Conservation (phyloP, 495 filamentous ascomycete species). For the Neurospora terricola region DNA sequence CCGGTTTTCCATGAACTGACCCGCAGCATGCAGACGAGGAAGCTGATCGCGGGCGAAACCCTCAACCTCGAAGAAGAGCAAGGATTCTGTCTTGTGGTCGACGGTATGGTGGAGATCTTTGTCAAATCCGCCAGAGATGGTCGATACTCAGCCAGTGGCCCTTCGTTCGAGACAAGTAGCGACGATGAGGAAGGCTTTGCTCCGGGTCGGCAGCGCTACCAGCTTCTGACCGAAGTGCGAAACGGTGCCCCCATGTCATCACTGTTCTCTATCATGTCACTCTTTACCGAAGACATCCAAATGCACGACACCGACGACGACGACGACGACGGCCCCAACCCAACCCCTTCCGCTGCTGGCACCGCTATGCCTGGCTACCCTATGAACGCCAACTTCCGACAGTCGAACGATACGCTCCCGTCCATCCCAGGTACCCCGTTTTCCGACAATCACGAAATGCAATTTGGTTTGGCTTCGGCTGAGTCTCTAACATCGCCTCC, state of each 20-base stretch:
- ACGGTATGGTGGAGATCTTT: conserved; percentile 95
- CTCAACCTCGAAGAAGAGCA: conserved; percentile 93
- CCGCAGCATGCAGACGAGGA: conserved; percentile 93
- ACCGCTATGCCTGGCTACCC: conserved; percentile 23
- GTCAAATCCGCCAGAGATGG: conserved; percentile 74
- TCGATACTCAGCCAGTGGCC: conserved; percentile 14
- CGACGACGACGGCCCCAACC: conserved; percentile 28
- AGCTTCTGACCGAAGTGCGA: conserved; percentile 92
- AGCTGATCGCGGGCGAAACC: conserved; percentile 91
- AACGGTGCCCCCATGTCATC: conserved; percentile 99
- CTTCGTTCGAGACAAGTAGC: conserved; percentile 34
- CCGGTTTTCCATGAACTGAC: conserved; percentile 97
- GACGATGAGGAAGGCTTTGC: conserved; percentile 52
- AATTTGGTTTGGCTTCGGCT: conserved; percentile 8
- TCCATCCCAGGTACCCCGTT: conserved; percentile 25
- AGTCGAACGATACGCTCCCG: conserved; percentile 26
- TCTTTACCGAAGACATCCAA: conserved; percentile 92
- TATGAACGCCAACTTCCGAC: conserved; percentile 37
- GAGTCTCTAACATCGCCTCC: conserved; percentile 16
- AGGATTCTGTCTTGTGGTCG: conserved; percentile 94
- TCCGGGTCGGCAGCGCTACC: conserved; percentile 62
- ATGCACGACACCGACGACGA: conserved; percentile 57
- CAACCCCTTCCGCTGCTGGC: conserved; percentile 4
- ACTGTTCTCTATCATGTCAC: conserved; percentile 87
- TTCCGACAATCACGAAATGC: conserved; percentile 21